Conservation (phyloP, 352 stramenopile species). For the Phytophthora colocasiae region DNA sequence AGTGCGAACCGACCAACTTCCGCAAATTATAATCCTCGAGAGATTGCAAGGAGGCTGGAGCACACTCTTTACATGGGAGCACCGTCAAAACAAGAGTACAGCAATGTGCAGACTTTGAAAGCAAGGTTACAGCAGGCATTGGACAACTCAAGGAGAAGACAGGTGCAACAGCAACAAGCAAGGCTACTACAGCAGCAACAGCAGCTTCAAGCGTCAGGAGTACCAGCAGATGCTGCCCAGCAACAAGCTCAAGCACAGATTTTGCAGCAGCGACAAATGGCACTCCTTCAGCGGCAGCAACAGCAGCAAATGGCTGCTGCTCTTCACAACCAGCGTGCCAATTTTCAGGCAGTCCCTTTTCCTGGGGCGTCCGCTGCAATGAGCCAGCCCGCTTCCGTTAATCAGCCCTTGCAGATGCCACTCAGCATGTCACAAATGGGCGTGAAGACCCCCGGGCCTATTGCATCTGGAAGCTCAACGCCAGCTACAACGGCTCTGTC, state of each 20-base stretch:
- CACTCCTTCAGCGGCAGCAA: conserved; percentile 68
- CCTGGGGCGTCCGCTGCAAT: conserved; percentile 42
- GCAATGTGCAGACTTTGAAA: conserved; percentile 89
- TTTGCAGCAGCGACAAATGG: conserved; percentile 66
- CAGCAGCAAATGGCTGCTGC: conserved; percentile 81
- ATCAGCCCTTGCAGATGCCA: conserved; percentile 68
- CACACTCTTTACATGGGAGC: conserved; percentile 91
- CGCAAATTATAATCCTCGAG: conserved; percentile 89
- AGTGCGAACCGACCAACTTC: conserved; percentile 87
- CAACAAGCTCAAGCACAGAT: conserved; percentile 60
- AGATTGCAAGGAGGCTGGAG: conserved; percentile 85
- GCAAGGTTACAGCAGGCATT: conserved; percentile 82
- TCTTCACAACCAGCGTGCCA: conserved; percentile 71
- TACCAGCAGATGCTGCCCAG: conserved; percentile 45
- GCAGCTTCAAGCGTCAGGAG: conserved; percentile 47
- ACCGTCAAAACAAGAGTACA: conserved; percentile 86
- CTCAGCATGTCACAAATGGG: conserved; percentile 52
- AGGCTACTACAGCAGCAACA: conserved; percentile 44
- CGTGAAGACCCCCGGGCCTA: conserved; percentile 28
- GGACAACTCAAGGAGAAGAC: conserved; percentile 78
- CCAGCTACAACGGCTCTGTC: conserved; percentile 19
- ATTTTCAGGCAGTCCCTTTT: conserved; percentile 73
- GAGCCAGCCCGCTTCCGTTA: conserved; percentile 44
- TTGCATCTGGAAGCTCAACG: conserved; percentile 28
- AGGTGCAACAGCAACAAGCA: conserved; percentile 78